Conservation (phyloP, 129 eudicot genomes). For the Ambrosia artemisiifolia region DNA sequence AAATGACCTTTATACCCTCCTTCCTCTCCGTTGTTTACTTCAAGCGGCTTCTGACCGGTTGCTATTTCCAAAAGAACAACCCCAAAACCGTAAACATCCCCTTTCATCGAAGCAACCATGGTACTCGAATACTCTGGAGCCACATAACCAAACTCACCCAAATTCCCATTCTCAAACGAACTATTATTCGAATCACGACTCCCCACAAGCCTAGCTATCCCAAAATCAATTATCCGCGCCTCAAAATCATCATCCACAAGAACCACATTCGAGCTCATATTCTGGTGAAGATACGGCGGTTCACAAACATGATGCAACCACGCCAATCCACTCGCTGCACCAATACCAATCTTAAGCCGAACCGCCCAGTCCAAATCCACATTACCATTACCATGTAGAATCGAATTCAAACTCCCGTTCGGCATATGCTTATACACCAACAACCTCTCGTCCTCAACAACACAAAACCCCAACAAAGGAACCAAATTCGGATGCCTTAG, state of each 20-base stretch:
- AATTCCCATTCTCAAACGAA: conserved; percentile 54
- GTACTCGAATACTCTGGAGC: conserved; percentile 71
- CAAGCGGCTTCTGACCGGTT: conserved; percentile 68
- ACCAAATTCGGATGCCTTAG: conserved; percentile 77
- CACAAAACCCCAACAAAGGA: conserved; percentile 58
- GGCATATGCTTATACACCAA: conserved; percentile 66
- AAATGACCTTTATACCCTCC: conserved; percentile 64
- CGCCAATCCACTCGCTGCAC: conserved; percentile 63
- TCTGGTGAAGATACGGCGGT: conserved; percentile 55
- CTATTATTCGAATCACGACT: conserved; percentile 50
- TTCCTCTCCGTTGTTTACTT: conserved; percentile 52
- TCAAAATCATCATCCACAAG: conserved; percentile 60
- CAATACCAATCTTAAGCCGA: conserved; percentile 51
- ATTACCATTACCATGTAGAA: conserved; percentile 21
- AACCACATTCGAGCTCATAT: conserved; percentile 53
- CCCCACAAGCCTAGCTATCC: conserved; percentile 53
- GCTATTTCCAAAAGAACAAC: conserved; percentile 59
- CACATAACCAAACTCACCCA: conserved; percentile 70
- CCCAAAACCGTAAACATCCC: conserved; percentile 66
- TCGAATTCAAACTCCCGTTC: conserved; percentile 46
- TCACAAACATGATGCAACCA: conserved; percentile 77
- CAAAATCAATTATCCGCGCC: conserved; percentile 59
- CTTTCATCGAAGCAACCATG: conserved; percentile 69
- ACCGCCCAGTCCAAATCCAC: conserved; percentile 47
- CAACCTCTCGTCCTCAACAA: conserved; percentile 53